phyloP scores from a whole-genome alignment of 495 filamentous ascomycete species.

The Lentithecium fluviatile region DNA sequence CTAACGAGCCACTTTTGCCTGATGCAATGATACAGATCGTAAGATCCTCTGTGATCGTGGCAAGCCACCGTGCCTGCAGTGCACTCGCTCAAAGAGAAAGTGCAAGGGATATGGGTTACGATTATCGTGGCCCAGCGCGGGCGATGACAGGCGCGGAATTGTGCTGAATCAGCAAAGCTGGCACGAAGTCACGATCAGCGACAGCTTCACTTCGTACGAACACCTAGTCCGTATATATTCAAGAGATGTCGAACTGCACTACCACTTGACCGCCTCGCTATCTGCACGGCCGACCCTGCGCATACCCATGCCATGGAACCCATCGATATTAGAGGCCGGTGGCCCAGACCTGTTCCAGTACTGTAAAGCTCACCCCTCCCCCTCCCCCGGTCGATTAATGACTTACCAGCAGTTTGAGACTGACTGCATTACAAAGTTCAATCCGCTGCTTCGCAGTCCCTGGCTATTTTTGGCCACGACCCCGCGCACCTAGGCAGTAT shows the following conservation, averaged over 20 bases:
- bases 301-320: no score
- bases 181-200: slow-evolving; percentile 19
- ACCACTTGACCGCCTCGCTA: no score
- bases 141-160: slow-evolving; percentile 36
- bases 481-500: slow-evolving; percentile 12
- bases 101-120: slow-evolving; percentile 38
- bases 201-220: no score
- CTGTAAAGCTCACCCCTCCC: not conserved
- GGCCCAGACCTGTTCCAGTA: no score
- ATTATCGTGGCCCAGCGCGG: slow-evolving; percentile 40
- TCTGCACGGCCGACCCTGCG: no score
- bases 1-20: not conserved
- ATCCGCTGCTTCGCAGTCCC: slow-evolving; percentile 32
- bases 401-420: not conserved
- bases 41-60: slow-evolving; percentile 33
- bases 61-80: slow-evolving; percentile 30
- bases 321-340: not conserved
- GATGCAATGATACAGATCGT: slow-evolving; percentile 24
- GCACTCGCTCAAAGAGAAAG: slow-evolving; percentile 25
- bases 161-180: slow-evolving; percentile 17
- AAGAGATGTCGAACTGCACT: no score
- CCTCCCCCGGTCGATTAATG: slow-evolving; percentile 15
- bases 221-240: no score
- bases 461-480: slow-evolving; percentile 35
- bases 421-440: slow-evolving; percentile 15